A percentile compares a stretch with the other conserved stretches of the same genome.
phyloP scores from a whole-genome alignment of 169 alveolate species.

The Plasmodium adleri region DNA sequence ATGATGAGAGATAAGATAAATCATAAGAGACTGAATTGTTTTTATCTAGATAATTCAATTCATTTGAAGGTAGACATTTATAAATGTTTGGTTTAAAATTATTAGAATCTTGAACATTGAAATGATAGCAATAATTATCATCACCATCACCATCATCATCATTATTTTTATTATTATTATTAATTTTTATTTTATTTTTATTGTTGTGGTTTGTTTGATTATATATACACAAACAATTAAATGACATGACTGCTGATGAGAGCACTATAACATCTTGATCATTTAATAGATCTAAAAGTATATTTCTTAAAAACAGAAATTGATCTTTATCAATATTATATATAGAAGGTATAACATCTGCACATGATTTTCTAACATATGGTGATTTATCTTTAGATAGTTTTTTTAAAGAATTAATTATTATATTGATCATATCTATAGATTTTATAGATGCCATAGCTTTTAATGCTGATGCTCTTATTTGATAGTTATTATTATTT shows the following conservation, averaged over 20 bases:
- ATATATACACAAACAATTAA: conserved; percentile 42
- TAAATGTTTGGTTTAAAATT: too few relatives aligned
- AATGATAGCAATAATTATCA: too few relatives aligned
- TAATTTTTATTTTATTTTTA: not conserved
- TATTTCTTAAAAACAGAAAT: conserved; percentile 34
- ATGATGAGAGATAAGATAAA: too few relatives aligned
- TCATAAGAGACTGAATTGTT: too few relatives aligned
- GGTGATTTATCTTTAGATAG: conserved; percentile 88
- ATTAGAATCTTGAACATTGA: too few relatives aligned
- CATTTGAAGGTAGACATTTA: too few relatives aligned
- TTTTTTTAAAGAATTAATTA: conserved; percentile 81
- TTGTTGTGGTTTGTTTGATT: not conserved
- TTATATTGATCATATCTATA: conserved; percentile 82
- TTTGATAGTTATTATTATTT: conserved; percentile 81
- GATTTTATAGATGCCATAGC: conserved; percentile 86
- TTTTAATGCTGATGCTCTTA: conserved; percentile 87
- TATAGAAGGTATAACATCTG: conserved; percentile 85
- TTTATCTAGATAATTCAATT: too few relatives aligned
- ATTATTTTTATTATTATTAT: too few relatives aligned
- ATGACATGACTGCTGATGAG: conserved; percentile 82
- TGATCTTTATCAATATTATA: conserved; percentile 80
- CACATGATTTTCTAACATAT: conserved; percentile 88
- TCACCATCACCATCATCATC: too few relatives aligned
- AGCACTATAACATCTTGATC: conserved; percentile 80
- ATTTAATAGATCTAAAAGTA: conserved; percentile 69